Conservation (phyloP, 192 early-diverging fungal genomes). For the Backusella macrospora region DNA sequence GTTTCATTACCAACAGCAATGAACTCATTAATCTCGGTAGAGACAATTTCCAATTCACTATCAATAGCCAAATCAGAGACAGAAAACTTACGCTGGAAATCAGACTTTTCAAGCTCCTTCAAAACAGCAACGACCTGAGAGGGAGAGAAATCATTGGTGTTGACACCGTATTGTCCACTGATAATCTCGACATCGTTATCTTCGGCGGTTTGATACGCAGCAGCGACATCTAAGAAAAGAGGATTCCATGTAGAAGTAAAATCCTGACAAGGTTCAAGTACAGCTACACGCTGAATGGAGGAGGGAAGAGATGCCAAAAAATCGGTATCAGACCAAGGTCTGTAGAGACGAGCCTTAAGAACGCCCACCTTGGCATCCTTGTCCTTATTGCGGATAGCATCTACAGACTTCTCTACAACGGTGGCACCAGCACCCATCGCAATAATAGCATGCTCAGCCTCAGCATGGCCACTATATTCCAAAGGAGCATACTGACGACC, state of each 20-base stretch:
- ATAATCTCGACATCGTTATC: slow-evolving; percentile 47
- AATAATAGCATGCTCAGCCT: slow-evolving; percentile 76
- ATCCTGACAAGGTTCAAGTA: slow-evolving; percentile 64
- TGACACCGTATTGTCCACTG: slow-evolving; percentile 53
- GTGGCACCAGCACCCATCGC: slow-evolving; percentile 69
- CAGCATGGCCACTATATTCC: slow-evolving; percentile 67
- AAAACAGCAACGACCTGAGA: slow-evolving; percentile 30
- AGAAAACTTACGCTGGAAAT: slow-evolving; percentile 28
- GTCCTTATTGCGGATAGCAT: slow-evolving; percentile 17
- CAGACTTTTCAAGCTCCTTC: slow-evolving; percentile 2
- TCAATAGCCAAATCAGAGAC: slow-evolving; percentile 21
- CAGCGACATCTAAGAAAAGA: slow-evolving; percentile 83
- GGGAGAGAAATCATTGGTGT: slow-evolving; percentile 32
- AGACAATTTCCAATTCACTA: not conserved
- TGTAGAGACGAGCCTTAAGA: slow-evolving; percentile 74
- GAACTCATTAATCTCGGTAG: slow-evolving; percentile 1
- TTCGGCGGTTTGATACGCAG: slow-evolving; percentile 60
- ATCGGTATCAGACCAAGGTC: slow-evolving; percentile 74
- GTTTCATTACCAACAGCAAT: slow-evolving; percentile 31
- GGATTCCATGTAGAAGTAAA: slow-evolving; percentile 74
- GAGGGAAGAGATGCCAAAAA: slow-evolving; percentile 65
- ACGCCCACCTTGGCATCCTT: slow-evolving; percentile 58
- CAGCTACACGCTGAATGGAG: slow-evolving; percentile 57
- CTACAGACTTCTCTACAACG: slow-evolving; percentile 50
- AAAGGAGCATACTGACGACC: slow-evolving; percentile 64